Conservation (phyloP, 345 rosid genomes). For the Viola odorata region DNA sequence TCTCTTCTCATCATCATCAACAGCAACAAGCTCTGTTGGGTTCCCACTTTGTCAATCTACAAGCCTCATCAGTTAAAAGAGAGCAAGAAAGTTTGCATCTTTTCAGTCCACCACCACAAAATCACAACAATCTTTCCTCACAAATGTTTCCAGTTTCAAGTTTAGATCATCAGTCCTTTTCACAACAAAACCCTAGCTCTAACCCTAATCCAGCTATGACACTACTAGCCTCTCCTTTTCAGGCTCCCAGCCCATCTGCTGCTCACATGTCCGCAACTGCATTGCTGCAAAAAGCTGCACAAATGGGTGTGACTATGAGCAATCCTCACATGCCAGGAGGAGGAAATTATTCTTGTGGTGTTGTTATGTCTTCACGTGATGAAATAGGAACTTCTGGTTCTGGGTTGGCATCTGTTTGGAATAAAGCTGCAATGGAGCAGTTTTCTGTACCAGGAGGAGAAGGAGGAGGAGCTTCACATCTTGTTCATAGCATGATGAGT, state of each 20-base stretch:
- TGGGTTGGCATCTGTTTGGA: slow-evolving; percentile 27
- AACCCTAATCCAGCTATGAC: slow-evolving; percentile 6
- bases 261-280: slow-evolving; percentile 48
- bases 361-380: slow-evolving; percentile 34
- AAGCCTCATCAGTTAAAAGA: slow-evolving; percentile 28
- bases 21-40: slow-evolving; percentile 14
- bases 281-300: slow-evolving; percentile 39
- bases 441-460: slow-evolving; percentile 8
- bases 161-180: slow-evolving; percentile 14
- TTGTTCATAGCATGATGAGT: slow-evolving; percentile 25
- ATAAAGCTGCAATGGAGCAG: slow-evolving; percentile 33
- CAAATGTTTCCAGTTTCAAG: slow-evolving; percentile 14
- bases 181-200: slow-evolving; percentile 29
- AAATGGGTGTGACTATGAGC: slow-evolving; percentile 40
- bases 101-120: slow-evolving; percentile 12
- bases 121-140: slow-evolving; percentile 17
- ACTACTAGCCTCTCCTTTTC: slow-evolving; percentile 15
- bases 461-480: slow-evolving; percentile 13
- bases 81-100: slow-evolving; percentile 29
- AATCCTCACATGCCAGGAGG: slow-evolving; percentile 15
- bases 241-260: slow-evolving; percentile 5
- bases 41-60: slow-evolving; percentile 17
- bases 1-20: slow-evolving; percentile 18
- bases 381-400: slow-evolving; percentile 24
- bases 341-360: not conserved